Evolutionary conservation across 2,329 filamentous ascomycete genomes (phyloP).

Genomic region (Knoxdaviesia capensis): DNA sequence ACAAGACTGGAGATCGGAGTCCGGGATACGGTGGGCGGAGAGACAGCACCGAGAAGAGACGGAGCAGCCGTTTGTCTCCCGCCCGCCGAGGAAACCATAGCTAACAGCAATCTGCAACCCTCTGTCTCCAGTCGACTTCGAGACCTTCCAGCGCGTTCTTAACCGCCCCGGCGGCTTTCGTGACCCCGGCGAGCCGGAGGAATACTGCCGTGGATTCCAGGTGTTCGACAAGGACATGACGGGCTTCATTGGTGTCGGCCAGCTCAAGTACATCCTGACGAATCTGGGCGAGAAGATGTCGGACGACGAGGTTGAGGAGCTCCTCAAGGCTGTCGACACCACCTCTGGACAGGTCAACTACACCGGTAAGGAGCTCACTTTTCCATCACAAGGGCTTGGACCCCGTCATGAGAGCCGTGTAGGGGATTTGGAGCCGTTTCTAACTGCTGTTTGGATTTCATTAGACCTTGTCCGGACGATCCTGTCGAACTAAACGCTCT

Average conservation of each 20-base stretch:
- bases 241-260: slow-evolving; percentile 91
- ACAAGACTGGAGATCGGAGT: no score
- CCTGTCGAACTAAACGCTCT: slow-evolving; percentile 48
- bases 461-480: slow-evolving; percentile 70
- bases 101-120: not conserved
- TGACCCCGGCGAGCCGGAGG: slow-evolving; percentile 90
- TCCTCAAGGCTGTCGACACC: slow-evolving; percentile 94
- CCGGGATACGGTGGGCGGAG: not conserved
- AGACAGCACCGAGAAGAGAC: not conserved
- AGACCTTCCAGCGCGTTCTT: slow-evolving; percentile 88
- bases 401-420: no score
- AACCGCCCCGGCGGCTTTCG: slow-evolving; percentile 97
- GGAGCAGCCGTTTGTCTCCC: no score
- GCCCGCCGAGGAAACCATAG: no score
- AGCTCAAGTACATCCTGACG: slow-evolving; percentile 93
- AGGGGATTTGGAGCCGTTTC: not conserved
- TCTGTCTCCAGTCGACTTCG: slow-evolving; percentile 63
- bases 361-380: slow-evolving; percentile 42
- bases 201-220: slow-evolving; percentile 97
- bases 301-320: slow-evolving; percentile 94
- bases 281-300: slow-evolving; percentile 99
- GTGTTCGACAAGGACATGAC: slow-evolving; percentile 99
- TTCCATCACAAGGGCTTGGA: not conserved
- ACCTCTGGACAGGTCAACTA: slow-evolving; percentile 96
- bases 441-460: slow-evolving; percentile 1